Conservation (phyloP, 257 asterid genomes). For the Vinca minor region DNA sequence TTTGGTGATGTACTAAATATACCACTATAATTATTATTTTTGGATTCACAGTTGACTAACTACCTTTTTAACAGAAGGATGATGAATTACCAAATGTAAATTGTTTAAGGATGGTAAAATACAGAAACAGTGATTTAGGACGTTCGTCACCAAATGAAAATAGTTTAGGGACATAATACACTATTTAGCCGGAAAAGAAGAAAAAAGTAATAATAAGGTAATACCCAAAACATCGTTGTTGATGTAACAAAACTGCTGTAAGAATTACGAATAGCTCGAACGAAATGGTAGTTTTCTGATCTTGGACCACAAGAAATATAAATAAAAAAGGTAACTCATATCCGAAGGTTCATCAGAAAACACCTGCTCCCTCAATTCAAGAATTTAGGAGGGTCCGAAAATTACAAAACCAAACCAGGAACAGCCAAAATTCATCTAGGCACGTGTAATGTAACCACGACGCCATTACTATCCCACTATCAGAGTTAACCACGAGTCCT, state of each 20-base stretch:
- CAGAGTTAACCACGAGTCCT: slow-evolving; percentile 25
- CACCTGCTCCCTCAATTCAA: not conserved
- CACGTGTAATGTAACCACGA: not conserved
- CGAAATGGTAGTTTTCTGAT: not conserved
- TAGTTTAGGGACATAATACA: no score
- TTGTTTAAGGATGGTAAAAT: no score
- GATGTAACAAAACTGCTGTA: not conserved
- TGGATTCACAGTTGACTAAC: no score
- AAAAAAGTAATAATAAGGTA: no score
- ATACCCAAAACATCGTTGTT: no score
- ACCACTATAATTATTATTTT: no score
- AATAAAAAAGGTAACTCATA: not conserved
- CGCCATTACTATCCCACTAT: not conserved
- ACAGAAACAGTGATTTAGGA: no score
- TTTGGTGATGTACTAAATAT: no score
- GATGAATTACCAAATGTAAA: no score
- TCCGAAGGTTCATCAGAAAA: not conserved
- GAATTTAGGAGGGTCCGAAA: not conserved
- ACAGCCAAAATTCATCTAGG: slow-evolving; percentile 3
- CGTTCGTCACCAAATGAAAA: no score
- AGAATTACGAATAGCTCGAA: not conserved
- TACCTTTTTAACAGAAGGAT: no score
- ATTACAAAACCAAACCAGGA: not conserved
- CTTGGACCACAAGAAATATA: not conserved
- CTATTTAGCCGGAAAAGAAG: no score